phyloP scores from a whole-genome alignment of 805 yeast genomes.

The Cephaloascus fragrans region DNA sequence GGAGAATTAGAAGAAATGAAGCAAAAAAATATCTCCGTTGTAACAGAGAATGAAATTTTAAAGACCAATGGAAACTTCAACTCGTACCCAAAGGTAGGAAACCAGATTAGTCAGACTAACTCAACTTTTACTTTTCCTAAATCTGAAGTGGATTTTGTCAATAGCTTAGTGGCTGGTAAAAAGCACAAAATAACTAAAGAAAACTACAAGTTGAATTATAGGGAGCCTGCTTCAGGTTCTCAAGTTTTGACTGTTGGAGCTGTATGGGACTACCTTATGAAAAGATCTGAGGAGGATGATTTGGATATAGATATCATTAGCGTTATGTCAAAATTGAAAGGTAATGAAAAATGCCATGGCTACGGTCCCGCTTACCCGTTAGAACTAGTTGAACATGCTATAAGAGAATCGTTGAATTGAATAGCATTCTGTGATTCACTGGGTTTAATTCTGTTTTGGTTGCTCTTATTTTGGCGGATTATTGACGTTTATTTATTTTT shows the following conservation, averaged over 20 bases:
- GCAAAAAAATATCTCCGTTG: slow-evolving; percentile 44
- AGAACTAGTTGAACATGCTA: slow-evolving; percentile 27
- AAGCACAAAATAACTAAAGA: slow-evolving; percentile 13
- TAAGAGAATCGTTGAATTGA: slow-evolving; percentile 6
- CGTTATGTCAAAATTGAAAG: slow-evolving; percentile 52
- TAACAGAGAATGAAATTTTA: slow-evolving; percentile 53
- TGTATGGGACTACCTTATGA: slow-evolving; percentile 70
- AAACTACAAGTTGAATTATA: no score
- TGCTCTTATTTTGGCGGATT: no score
- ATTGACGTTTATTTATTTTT: no score
- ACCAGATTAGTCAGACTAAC: background rate
- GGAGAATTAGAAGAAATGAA: slow-evolving; percentile 41
- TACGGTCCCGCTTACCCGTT: slow-evolving; percentile 62
- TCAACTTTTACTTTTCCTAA: slow-evolving; percentile 23
- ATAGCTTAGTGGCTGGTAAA: slow-evolving; percentile 15
- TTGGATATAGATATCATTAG: slow-evolving; percentile 42
- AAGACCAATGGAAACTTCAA: slow-evolving; percentile 17
- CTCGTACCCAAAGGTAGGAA: background rate
- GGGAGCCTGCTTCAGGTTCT: slow-evolving; percentile 21
- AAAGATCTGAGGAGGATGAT: slow-evolving; percentile 36
- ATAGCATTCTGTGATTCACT: no score
- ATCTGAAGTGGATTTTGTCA: slow-evolving; percentile 22
- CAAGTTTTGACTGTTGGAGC: slow-evolving; percentile 64
- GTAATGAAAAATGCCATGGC: slow-evolving; percentile 71
- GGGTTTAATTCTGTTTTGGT: no score